A percentile compares a stretch with the other conserved stretches of the same genome.
These are phyloP conservation scores for Epithele typhae DNA, from an alignment of 768 basidiomycete species.

Conservation along the genomic window DNA sequence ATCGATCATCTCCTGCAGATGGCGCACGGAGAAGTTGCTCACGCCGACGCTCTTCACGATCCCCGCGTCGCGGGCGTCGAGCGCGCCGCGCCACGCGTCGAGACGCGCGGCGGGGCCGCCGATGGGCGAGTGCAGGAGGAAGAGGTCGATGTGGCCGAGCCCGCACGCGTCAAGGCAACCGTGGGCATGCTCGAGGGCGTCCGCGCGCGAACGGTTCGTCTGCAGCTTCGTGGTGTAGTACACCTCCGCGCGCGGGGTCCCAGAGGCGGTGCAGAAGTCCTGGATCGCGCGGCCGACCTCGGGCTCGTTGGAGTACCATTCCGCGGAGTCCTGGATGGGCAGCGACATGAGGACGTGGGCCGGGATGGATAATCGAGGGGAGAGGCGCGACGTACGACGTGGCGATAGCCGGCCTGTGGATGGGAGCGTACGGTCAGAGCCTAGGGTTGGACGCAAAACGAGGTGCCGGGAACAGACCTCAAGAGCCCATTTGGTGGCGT, in stretches of 20 bases:
- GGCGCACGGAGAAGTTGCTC: constrained; percentile 55
- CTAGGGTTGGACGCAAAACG: neutral
- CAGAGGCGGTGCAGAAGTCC: constrained; percentile 44
- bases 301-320: constrained; percentile 62
- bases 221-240: constrained; percentile 72
- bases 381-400: constrained; percentile 40
- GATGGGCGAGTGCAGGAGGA: constrained; percentile 66
- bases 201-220: constrained; percentile 48
- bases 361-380: neutral
- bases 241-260: constrained; percentile 51
- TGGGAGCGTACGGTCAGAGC: too few relatives aligned
- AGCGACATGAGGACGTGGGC: neutral
- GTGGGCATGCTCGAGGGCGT: constrained; percentile 45
- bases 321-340: constrained; percentile 38
- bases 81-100: constrained; percentile 63
- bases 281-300: constrained; percentile 60
- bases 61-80: constrained; percentile 59
- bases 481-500: constrained; percentile 55
- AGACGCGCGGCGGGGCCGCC: constrained; percentile 52
- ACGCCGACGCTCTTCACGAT: constrained; percentile 60
- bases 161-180: constrained; percentile 49
- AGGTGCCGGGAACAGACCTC: constrained; percentile 37
- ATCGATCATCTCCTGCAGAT: constrained; percentile 50
- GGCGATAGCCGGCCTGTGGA: constrained; percentile 55
- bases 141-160: constrained; percentile 66